Evolutionary conservation across 805 yeast genomes (phyloP), one percentile per base, ranked within the genome.

Genomic region (Teunomyces aglyptinius): DNA sequence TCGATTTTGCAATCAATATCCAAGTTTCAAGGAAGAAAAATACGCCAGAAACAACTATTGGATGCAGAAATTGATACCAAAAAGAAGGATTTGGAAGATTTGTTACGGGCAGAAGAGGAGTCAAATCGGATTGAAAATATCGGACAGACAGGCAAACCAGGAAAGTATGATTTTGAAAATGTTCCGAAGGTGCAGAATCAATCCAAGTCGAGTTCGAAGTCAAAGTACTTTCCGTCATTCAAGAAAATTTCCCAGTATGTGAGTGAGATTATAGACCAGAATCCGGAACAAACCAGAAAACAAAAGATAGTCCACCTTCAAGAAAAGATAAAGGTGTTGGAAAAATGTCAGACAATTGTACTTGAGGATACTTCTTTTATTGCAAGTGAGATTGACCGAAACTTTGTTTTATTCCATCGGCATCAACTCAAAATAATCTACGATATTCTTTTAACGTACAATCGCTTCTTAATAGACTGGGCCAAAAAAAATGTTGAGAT

Each of bases 201-300:
- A 28, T 7, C 39, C 28, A 36, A 36, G n/a, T 50, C 61, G 18
- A 45, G 52, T 7, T 47, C 64, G 3, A 72, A 75, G 36, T 77
- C 79, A 60, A 78, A 76, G 48, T 40, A 62, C 32, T 71, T 83
- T 41, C 84, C 86, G 0, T 76, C 78, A 15, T 51, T 71, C 34
- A 71, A 69, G 50, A 71, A 70, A 41, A 61, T 84, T 13, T 77
- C 82, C 33, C 83, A 80, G 54, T 72, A 71, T 48, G 76, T 73
- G 6, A 59, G 65, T 16, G 86, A 83, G 40, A 77, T 83, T 39
- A 80, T 83, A 54, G 87, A 84, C 49, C 79, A 76, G 28, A 85
- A 84, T 52, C 87, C 89, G 0, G 86, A 82, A 47, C 68, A 78
- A n/a, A 73, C 84, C 1, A 69, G 88, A 15, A 76, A 82, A 44